These are phyloP conservation scores for Cylindrotheca closterium DNA, from an alignment of 108 stramenopile genomes.

Conservation along the genomic window DNA sequence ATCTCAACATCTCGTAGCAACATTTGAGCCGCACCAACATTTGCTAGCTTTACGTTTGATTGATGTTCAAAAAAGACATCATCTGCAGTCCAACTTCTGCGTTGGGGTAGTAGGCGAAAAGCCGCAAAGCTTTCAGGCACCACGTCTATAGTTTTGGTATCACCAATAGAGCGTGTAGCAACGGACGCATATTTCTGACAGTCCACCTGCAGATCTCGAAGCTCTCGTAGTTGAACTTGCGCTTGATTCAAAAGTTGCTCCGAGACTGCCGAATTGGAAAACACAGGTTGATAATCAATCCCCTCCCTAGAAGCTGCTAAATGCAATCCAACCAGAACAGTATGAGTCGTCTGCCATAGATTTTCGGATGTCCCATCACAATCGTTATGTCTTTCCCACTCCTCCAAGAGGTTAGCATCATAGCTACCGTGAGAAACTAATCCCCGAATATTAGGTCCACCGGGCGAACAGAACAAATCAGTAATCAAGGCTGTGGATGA, in stretches of 20 bases:
- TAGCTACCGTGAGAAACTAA: constrained; percentile 52
- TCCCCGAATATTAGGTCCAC: constrained; percentile 65
- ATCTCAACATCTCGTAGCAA: constrained; percentile 41
- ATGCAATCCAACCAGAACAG: constrained; percentile 27
- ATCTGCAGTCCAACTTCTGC: constrained; percentile 9
- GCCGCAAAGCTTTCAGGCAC: not conserved
- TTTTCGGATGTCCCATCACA: not conserved
- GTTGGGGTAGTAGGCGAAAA: not conserved
- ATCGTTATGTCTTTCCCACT: constrained; percentile 3
- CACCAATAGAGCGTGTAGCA: not conserved
- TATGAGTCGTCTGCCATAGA: constrained; percentile 23
- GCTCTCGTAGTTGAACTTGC: not conserved
- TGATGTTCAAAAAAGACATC: constrained; percentile 38
- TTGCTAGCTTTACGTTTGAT: constrained; percentile 24
- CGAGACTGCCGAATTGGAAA: constrained; percentile 18
- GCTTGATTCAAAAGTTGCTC: not conserved
- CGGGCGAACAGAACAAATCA: constrained; percentile 57
- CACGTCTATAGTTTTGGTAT: too few species aligned
- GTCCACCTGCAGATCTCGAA: not conserved
- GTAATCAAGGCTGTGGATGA: constrained; percentile 46
- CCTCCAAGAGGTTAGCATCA: constrained; percentile 33
- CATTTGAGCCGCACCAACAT: constrained; percentile 24
- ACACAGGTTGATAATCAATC: constrained; percentile 9
- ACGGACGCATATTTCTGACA: not conserved
- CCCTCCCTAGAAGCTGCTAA: not conserved